Evolutionary conservation across 1,284 basidiomycete species (phyloP), one percentile per base, ranked within the genome.

Genomic region (Ustilago shanxiensis): DNA sequence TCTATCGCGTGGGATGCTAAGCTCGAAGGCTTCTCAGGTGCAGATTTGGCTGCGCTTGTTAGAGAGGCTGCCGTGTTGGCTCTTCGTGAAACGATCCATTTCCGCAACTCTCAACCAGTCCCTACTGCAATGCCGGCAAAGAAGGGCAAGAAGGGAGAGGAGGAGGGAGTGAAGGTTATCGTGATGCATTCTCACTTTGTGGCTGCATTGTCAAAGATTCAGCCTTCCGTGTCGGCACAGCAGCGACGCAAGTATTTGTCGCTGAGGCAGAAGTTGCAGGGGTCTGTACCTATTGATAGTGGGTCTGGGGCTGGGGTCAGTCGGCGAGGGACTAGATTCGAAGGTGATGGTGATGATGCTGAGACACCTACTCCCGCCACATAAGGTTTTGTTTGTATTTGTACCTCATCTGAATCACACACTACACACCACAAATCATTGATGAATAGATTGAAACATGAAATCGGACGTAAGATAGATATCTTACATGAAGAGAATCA

Each of bases 41-140:
- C 84, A 24, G 84, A 86, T 62, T 51, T 85, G 11, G 84, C 84
- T 11, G 83, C 84, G 13, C 75, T 86, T 0, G 80, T 82, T 18
- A 74, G 84, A 39, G 83, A 99, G 86, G 95, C 96, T 1, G 95
- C 94, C 0, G 94, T 96, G 1, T 88, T 90, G 18, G 95, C 96
- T 0, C 87, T 99, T 35, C 89, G 91, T 55, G 89, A 92, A 52
- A 76, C 74, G 44, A 69, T 84, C 26, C 55, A 64, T 11, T 74
- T 71, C 64, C 66, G 29, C 54, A 72, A 72, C 24, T 64, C 72
- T 14, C 69, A 66, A 10, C 41, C 69, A 20, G 33, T 41, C 7
- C 0, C 29, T 4, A 31, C 41, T 37, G n/a, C 20, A 18, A 3
- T 16, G 11, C 29, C 29, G 51, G 20, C 33, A 18, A 60, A 45